Percentiles rank a stretch among this genome's conserved stretches.
Evolutionary conservation across 2,329 filamentous ascomycete species (phyloP).

Genomic region (Botrytis aclada): DNA sequence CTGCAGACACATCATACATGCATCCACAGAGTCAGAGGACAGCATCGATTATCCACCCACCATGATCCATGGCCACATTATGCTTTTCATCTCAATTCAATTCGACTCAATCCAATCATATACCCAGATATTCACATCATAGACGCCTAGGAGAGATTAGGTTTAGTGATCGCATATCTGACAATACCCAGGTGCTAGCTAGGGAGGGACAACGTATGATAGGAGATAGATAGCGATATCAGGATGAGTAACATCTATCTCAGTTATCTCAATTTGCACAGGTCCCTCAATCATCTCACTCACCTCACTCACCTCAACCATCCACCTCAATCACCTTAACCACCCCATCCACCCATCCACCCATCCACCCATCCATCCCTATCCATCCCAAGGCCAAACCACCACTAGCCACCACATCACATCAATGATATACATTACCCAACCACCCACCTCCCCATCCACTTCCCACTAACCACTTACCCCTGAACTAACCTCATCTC

Average conservation of each 20-base stretch:
- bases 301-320: no score
- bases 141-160: not conserved
- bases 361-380: not conserved
- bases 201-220: not conserved
- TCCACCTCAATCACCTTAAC: no score
- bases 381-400: not conserved
- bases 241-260: not conserved
- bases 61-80: not conserved
- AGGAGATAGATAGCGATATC: not conserved
- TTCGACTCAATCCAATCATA: not conserved
- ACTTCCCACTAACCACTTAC: not conserved
- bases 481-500: not conserved
- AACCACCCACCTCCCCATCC: not conserved
- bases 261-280: not conserved
- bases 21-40: not conserved
- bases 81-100: not conserved
- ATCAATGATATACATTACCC: not conserved
- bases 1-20: not conserved
- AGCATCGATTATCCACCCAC: not conserved
- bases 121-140: not conserved
- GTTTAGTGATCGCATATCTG: not conserved
- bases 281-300: not conserved
- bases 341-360: not conserved
- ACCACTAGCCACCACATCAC: not conserved
- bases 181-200: not conserved